Evolutionary conservation across 2,329 filamentous ascomycete species (phyloP), one percentile per base, ranked within the genome.

Genomic region (Colletotrichum godetiae): DNA sequence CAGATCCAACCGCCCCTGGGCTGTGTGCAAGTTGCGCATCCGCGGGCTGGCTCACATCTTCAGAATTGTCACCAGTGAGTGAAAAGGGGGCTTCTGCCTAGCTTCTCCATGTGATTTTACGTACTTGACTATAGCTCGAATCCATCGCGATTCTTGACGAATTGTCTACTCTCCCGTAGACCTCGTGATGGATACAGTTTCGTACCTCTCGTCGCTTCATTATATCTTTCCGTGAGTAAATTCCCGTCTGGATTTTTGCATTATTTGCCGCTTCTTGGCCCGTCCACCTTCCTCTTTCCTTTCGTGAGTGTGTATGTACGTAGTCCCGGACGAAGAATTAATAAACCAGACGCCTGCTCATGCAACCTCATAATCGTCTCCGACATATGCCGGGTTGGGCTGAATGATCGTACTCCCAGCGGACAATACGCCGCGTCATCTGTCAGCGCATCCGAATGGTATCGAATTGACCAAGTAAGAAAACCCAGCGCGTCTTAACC

Each of bases 401-500:
- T 5, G 61, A 46, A 57, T 31, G 27, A 24, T 58, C 15, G 27
- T 19, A 49, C 31, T 58, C 35, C 35, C 27, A 24, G 24, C 53
- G 22, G 63, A 66, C 52, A 33, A 15, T 13, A 22, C 33, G 55
- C 55, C 46, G 46, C 58, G 35, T 53, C 53, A 57, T 12, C 57
- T 58, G 27, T 55, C 37, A 49, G 57, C 22, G 29, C 42, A 49
- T 19, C 33, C 33, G 11, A 46, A 31, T 10, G 57, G 11, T 22
- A 27, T 49, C 35, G 12, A n/a, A 19, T 29, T 12, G 31, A 67
- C 27, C 22, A 65, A 24, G 11, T 33, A 46, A 22, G 33, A 24
- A 19, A 57, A 22, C 33, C n/a, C 52, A 22, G 66, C 35, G 46
- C 27, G n/a, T 19, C 42, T 63, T n/a, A 85, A 15, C 84, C 87